Base-by-base conservation (phyloP, 176 grass and related monocot species). In the Musa beccarii region DNA sequence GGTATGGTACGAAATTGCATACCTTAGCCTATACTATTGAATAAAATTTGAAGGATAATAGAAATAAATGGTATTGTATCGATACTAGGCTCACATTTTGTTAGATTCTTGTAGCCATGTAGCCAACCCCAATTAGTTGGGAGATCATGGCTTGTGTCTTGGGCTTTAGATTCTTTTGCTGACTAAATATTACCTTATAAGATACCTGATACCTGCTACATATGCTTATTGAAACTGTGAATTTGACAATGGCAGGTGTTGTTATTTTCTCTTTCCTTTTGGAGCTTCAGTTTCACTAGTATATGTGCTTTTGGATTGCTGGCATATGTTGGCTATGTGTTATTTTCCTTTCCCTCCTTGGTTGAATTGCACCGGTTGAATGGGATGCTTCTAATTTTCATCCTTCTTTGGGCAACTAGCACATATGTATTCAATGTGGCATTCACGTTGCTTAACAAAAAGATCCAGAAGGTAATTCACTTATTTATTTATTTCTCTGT, bases 351-450 rank as follows among this genome's bases (percentile, higher is more conserved):
- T 82, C 94, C 94, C 24, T 93, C 94, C 12, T 87, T 97, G 56
- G 90, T 97, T 29, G 81, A 89, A 86, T 88, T 97, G 75, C 94
- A 97, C 66, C 87, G 94, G 75, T 84, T 97, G 81, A 97, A 97
- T 83, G 90, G 93, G 10, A 90, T 88, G 53, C 94, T 97, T 80
- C 80, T 97, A 51, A 88, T 97, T 53, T 93, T 97, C 63, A 93
- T 97, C 83, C 90, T 93, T 64, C 84, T 97, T 59, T 97, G 94
- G 94, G 88, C 90, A 63, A 86, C 83, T 49, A 97, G 93, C 79
- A 97, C 93, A 72, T 97, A 97, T 82, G 78, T 93, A 76, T 97
- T 97, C 67, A 97, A 97, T 89, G 88, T 97, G 52, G 90, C 90
- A 70, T 97, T 97, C 79, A 89, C 90, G 75, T 97, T 90, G 82